Evolutionary conservation across 2,329 filamentous ascomycete genomes (phyloP), one percentile per base, ranked within the genome.

Genomic region (Cercospora janseana): DNA sequence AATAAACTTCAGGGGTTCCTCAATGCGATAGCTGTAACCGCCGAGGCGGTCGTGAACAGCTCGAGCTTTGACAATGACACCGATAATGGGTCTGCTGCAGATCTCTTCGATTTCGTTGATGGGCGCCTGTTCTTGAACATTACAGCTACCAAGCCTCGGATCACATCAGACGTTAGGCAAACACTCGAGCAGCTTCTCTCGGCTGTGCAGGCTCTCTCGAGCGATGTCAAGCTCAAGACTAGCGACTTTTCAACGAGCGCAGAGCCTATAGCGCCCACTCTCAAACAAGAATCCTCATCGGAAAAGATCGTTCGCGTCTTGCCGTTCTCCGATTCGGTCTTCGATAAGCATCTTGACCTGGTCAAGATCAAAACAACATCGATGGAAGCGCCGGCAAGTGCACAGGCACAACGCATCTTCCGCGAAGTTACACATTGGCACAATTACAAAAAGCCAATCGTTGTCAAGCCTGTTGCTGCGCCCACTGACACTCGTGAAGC

Each of bases 361-460:
- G 68, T 78, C 9, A 67, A 69, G 6, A 60, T 78, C 9, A 55
- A 60, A 3, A 57, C 69, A 9, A 68, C 72, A 38, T 63, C 64
- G 13, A 53, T 56, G n/a, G 66, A 64, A 10, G 65, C 65, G 8
- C 51, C 61, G 3, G 62, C 69, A 4, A 65, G 61, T 23, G 43
- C 54, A 6, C 52, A 66, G 10, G 66, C 70, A 2, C 67, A 70
- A 13, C 68, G 65, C 12, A 72, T 76, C 27, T 78, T 77, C 58
- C 67, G 67, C 23, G 75, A 78, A 53, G 64, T 76, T 4, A 69
- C 72, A 0, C 81, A 86, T 61, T 86, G 82, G 83, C 82, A 86
- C 57, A 82, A 81, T 47, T 71, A 75, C 26, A 81, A 79, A 57
- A 75, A 72, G 20, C 71, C 75, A 0, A 56, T 82, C 3, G 74